These are phyloP conservation scores for Pythium diclinum DNA, from an alignment of 352 stramenopile genomes.

Conservation along the genomic window DNA sequence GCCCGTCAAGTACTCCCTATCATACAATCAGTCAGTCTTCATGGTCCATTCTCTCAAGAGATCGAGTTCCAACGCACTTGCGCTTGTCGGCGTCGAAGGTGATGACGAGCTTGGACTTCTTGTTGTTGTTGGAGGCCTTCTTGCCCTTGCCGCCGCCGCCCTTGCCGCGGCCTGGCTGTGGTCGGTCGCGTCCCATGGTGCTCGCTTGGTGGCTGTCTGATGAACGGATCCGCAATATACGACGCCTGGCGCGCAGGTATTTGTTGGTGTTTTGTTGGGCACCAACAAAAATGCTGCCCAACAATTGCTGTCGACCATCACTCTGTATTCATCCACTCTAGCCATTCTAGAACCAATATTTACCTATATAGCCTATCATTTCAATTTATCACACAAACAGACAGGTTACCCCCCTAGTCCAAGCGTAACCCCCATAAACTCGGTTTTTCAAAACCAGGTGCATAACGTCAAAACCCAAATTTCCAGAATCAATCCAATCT, in stretches of 20 bases:
- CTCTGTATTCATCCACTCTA: not conserved
- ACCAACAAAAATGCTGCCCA: slow-evolving; percentile 15
- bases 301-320: not conserved
- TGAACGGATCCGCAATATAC: not conserved
- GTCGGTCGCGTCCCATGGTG: slow-evolving; percentile 26
- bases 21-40: not conserved
- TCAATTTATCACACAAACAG: not conserved
- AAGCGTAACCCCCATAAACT: too few species aligned
- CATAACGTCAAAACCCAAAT: not conserved
- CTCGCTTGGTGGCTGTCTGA: not conserved
- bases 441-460: not conserved
- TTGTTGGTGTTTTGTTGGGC: not conserved
- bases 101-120: slow-evolving; percentile 86
- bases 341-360: not conserved
- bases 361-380: not conserved
- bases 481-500: not conserved
- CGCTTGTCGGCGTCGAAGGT: slow-evolving; percentile 87
- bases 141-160: slow-evolving; percentile 27
- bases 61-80: slow-evolving; percentile 43
- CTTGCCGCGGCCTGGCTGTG: slow-evolving; percentile 22
- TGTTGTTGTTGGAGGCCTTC: slow-evolving; percentile 58
- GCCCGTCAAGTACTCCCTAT: slow-evolving; percentile 78
- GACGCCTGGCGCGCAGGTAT: not conserved
- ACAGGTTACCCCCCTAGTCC: not conserved
- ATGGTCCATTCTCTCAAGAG: not conserved